Evolutionary conservation across 306 rosid species (phyloP).

Genomic region (Quercus gilva): DNA sequence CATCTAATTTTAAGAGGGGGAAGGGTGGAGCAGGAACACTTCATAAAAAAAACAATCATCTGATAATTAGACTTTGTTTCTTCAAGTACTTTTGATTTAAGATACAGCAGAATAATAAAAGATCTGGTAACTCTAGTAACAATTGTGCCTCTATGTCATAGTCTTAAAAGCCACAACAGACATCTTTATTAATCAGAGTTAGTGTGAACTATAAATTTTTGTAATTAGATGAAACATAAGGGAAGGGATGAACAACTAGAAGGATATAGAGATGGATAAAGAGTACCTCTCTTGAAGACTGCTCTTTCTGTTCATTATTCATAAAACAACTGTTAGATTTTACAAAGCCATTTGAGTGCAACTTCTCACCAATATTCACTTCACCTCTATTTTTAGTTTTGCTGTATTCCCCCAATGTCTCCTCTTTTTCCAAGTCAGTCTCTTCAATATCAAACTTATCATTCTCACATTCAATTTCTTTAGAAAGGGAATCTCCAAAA

Average conservation of each 20-base stretch:
- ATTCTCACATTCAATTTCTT: conserved; percentile 25
- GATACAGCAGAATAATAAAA: too few species aligned
- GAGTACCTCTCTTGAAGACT: conserved; percentile 33
- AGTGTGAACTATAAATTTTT: background rate
- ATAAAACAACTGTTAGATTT: conserved; percentile 13
- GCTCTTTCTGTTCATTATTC: conserved; percentile 27
- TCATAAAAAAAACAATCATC: too few species aligned
- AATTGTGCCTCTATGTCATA: background rate
- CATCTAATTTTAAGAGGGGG: too few species aligned
- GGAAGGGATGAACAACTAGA: background rate
- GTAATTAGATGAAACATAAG: background rate
- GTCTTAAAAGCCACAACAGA: background rate
- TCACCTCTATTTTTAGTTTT: conserved; percentile 7
- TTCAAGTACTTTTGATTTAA: too few species aligned
- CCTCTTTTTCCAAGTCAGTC: background rate
- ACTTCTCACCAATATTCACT: conserved; percentile 6
- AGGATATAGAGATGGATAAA: conserved; percentile 4
- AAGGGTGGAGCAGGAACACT: too few species aligned
- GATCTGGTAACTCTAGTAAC: too few species aligned
- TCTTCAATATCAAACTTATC: conserved; percentile 26
- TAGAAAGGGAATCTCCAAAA: conserved; percentile 19
- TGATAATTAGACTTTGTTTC: too few species aligned
- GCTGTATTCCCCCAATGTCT: background rate
- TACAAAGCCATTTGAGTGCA: conserved; percentile 10
- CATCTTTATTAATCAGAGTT: background rate